Base-by-base conservation (phyloP, 805 yeast genomes). In the Torulaspora indica region DNA sequence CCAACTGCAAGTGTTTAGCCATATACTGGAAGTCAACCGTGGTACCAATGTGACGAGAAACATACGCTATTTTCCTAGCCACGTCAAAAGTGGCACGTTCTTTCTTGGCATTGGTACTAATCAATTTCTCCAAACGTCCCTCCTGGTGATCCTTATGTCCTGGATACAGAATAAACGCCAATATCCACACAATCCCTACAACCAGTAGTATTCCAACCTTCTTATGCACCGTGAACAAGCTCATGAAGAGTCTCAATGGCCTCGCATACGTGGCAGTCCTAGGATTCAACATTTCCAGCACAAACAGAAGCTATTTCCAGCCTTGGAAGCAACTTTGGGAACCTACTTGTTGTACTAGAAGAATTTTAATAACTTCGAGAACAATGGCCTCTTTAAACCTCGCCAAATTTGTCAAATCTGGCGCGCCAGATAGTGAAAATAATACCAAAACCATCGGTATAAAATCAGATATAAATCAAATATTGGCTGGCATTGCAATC, bases 1-100 rank as follows among this genome's bases (percentile, higher is more conserved):
- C 42, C 27, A 47, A 35, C 12, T 34, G 41, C 12, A 47, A 33
- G 14, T 43, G 31, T 17, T 40, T 24, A 12, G 36, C 50, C 36
- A 47, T 40, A 18, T 47, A 47, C 27, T 35, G 24, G 28, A 47
- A 47, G 32, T 47, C 50, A 1, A 30, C 20, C 5, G 40, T 44
- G 7, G 50, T 43, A 36, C 50, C 50, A 24, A 24, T 18, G 36
- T 47, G 50, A 29, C 50, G 42, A 2, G 50, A 47, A 17, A 47
- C 42, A 20, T 43, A 47, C 9, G 47, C 45, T 30, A 44, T 40
- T 30, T 28, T 47, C 29, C 22, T 44, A 3, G 43, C 28, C 13
- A 43, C 31, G 15, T 45, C 24, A 25, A 39, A 44, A 18, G 6
- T 43, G 6, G 34, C 34, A 3, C 35, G 42, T 10, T n/a, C 17